Conservation (phyloP, 371 early-diverging fungal genomes). For the Mycotypha africana region DNA sequence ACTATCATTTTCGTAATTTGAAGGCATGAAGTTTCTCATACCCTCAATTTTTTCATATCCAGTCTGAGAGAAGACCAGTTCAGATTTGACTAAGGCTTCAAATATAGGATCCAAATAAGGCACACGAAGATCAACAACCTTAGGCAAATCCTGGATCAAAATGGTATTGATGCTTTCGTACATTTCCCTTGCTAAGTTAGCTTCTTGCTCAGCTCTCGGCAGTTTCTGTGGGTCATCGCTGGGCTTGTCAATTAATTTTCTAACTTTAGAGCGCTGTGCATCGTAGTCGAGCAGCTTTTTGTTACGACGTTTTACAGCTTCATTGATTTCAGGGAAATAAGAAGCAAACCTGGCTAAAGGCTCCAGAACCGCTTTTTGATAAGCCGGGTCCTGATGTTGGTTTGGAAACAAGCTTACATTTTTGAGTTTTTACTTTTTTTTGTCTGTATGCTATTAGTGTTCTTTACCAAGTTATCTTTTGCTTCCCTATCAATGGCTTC, state of each 20-base stretch:
- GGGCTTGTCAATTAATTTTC: constrained; percentile 74
- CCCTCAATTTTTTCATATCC: constrained; percentile 60
- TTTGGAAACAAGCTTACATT: no score
- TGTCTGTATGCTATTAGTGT: no score
- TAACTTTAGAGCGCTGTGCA: constrained; percentile 57
- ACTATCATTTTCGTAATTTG: constrained; percentile 49
- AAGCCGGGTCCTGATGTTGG: constrained; percentile 76
- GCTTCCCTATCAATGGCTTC: constrained; percentile 76
- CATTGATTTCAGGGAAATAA: constrained; percentile 88
- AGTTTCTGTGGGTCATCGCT: constrained; percentile 64
- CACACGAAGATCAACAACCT: constrained; percentile 78
- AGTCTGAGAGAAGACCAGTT: constrained; percentile 71
- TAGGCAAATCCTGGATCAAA: constrained; percentile 82
- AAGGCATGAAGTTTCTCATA: constrained; percentile 35
- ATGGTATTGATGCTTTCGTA: constrained; percentile 78
- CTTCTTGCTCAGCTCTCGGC: constrained; percentile 70
- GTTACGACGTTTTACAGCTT: constrained; percentile 76
- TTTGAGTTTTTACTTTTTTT: no score
- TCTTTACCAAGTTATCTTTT: constrained; percentile 59
- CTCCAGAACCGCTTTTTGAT: constrained; percentile 75
- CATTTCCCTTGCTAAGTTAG: constrained; percentile 59
- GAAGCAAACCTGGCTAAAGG: constrained; percentile 77
- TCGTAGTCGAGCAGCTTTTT: constrained; percentile 89
- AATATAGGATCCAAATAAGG: constrained; percentile 88
- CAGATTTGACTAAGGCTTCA: constrained; percentile 86